These are phyloP conservation scores for Zymoseptoria ardabiliae DNA, from an alignment of 2,329 filamentous ascomycete genomes.

Conservation along the genomic window DNA sequence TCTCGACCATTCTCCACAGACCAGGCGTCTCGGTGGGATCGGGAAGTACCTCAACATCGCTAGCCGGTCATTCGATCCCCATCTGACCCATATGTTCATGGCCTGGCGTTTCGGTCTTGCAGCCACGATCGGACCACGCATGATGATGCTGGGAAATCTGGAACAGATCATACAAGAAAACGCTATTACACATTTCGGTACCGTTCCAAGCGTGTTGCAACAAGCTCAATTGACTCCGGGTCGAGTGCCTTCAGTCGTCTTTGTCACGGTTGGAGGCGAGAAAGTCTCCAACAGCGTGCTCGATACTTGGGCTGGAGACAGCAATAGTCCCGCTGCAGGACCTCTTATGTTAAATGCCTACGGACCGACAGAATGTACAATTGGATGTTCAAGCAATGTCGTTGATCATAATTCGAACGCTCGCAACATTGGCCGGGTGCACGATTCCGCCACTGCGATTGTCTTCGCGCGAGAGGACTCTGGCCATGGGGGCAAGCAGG, in stretches of 20 bases:
- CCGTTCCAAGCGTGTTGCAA: slow-evolving; percentile 11
- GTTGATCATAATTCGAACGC: not conserved
- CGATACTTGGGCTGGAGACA: slow-evolving; percentile 12
- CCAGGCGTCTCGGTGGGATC: slow-evolving; percentile 5
- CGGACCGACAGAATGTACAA: slow-evolving; percentile 15
- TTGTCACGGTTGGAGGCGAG: slow-evolving; percentile 14
- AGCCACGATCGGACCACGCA: slow-evolving; percentile 7
- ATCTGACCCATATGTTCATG: slow-evolving; percentile 11
- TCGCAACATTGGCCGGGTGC: not conserved
- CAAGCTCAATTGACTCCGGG: slow-evolving; percentile 10
- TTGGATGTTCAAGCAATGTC: slow-evolving; percentile 3
- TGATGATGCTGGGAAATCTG: slow-evolving; percentile 11
- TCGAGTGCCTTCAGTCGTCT: slow-evolving; percentile 10
- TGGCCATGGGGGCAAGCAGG: slow-evolving; percentile 1
- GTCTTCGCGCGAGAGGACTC: not conserved
- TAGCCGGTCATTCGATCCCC: slow-evolving; percentile 12
- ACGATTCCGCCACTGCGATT: not conserved
- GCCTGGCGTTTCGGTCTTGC: slow-evolving; percentile 9
- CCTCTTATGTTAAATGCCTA: slow-evolving; percentile 15
- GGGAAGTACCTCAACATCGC: slow-evolving; percentile 11
- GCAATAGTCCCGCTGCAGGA: not conserved
- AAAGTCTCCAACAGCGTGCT: slow-evolving; percentile 15
- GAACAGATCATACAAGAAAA: slow-evolving; percentile 5
- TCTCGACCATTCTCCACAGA: slow-evolving; percentile 4
- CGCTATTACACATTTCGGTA: slow-evolving; percentile 10